These are phyloP conservation scores for Suillus fuscotomentosus DNA, from an alignment of 768 basidiomycete species.

Conservation along the genomic window DNA sequence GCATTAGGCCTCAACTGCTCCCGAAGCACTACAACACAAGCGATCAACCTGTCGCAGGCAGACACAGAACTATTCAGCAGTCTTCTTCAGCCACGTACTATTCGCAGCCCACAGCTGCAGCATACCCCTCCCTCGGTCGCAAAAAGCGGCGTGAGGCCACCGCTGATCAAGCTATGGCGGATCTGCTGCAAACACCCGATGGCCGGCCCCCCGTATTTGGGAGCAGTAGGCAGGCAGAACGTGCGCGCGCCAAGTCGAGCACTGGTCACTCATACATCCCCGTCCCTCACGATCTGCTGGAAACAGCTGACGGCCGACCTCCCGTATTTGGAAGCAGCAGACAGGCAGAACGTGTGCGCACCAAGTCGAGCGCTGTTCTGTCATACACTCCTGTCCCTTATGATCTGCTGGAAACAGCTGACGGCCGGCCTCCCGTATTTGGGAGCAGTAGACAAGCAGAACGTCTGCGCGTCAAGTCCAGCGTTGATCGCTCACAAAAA, in stretches of 20 bases:
- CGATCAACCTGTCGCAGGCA: not conserved
- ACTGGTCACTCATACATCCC: not conserved
- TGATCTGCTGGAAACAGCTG: too few relatives aligned
- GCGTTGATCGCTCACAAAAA: not conserved
- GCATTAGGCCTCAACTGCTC: not conserved
- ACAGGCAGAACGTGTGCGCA: too few relatives aligned
- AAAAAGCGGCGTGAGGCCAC: slow-evolving; percentile 3
- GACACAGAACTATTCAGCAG: not conserved
- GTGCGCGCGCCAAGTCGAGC: slow-evolving; percentile 2
- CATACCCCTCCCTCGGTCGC: slow-evolving; percentile 2
- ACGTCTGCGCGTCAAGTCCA: slow-evolving; percentile 2
- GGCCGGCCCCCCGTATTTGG: slow-evolving; percentile 5
- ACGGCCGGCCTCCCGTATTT: too few relatives aligned
- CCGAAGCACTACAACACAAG: not conserved
- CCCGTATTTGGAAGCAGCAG: too few relatives aligned
- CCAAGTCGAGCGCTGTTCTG: too few relatives aligned
- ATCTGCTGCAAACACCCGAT: not conserved
- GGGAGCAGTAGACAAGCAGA: slow-evolving; percentile 7
- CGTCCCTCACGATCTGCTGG: not conserved
- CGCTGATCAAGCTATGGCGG: not conserved
- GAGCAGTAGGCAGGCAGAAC: slow-evolving; percentile 5
- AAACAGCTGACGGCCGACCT: too few relatives aligned
- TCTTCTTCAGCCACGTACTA: not conserved
- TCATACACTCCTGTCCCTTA: too few relatives aligned
- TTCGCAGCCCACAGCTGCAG: not conserved